These are phyloP conservation scores for Suillus subaureus DNA, from an alignment of 768 basidiomycete species.

Conservation along the genomic window DNA sequence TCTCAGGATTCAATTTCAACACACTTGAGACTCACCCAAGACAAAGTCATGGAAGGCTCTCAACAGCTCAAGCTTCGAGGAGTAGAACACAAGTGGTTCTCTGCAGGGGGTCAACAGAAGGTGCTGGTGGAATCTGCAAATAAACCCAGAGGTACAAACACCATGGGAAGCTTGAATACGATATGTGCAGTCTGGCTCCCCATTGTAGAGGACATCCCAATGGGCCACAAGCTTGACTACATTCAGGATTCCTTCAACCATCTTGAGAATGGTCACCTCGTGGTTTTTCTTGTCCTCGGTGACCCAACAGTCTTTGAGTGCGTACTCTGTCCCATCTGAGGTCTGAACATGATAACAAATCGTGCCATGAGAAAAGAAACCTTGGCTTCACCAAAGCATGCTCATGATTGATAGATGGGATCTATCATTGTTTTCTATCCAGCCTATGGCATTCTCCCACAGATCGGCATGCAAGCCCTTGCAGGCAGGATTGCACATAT, in stretches of 20 bases:
- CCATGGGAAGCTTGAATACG: neutral
- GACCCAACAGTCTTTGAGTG: slow-evolving; percentile 7
- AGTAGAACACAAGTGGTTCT: neutral
- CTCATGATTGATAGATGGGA: neutral
- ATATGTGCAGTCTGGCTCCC: neutral
- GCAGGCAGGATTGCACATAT: neutral
- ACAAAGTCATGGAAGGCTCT: neutral
- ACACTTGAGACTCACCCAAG: neutral
- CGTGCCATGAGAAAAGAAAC: neutral
- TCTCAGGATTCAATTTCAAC: neutral
- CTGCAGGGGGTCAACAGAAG: neutral
- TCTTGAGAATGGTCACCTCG: neutral
- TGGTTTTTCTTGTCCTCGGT: neutral
- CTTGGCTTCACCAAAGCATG: slow-evolving; percentile 1
- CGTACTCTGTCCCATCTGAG: neutral
- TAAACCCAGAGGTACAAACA: neutral
- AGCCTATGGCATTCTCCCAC: neutral
- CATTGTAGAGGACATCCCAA: slow-evolving; percentile 1
- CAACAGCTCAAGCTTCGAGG: neutral
- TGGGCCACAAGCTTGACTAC: neutral
- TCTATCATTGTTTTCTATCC: neutral
- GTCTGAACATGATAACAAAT: neutral
- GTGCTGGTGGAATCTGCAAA: neutral
- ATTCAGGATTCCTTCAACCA: neutral
- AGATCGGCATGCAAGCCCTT: neutral